phyloP scores from a whole-genome alignment of 2,329 filamentous ascomycete species.

The Ophidiomyces ophidiicola region DNA sequence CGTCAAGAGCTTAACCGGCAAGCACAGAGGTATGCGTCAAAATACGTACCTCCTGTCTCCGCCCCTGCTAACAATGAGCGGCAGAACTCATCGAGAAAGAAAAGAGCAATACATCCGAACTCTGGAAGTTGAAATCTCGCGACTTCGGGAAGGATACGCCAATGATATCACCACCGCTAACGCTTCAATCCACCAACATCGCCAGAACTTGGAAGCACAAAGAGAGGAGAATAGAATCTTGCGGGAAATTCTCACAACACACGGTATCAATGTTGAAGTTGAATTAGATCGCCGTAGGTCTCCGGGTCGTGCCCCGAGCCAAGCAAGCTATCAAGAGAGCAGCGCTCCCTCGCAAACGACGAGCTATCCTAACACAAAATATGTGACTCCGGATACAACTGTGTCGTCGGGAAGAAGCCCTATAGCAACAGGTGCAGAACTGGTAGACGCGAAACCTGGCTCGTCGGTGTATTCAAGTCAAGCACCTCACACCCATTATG shows the following conservation, averaged over 20 bases:
- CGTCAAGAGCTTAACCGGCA: constrained; percentile 91
- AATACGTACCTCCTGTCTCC: neutral
- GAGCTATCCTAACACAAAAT: constrained; percentile 6
- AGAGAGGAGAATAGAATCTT: constrained; percentile 70
- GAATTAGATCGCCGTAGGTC: constrained; percentile 30
- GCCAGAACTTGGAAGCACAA: constrained; percentile 59
- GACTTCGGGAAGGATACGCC: constrained; percentile 63
- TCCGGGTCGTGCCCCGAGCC: constrained; percentile 15
- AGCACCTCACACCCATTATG: constrained; percentile 16
- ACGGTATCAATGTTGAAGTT: constrained; percentile 47
- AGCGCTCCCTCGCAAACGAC: constrained; percentile 27
- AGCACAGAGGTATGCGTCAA: constrained; percentile 60
- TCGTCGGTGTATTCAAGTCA: constrained; percentile 16
- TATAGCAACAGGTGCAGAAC: constrained; percentile 3
- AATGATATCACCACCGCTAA: constrained; percentile 52
- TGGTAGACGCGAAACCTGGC: neutral
- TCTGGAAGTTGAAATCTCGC: constrained; percentile 79
- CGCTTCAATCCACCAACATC: constrained; percentile 47
- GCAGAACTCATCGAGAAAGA: constrained; percentile 85
- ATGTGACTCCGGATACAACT: constrained; percentile 13
- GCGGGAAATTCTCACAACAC: constrained; percentile 46
- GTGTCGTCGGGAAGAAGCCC: constrained; percentile 13
- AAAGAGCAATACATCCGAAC: constrained; percentile 95
- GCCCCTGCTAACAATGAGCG: constrained; percentile 10
- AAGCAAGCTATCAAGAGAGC: constrained; percentile 24